Evolutionary conservation across 2,329 filamentous ascomycete species (phyloP), one percentile per base, ranked within the genome.

Genomic region (Pochonia chlamydosporia): DNA sequence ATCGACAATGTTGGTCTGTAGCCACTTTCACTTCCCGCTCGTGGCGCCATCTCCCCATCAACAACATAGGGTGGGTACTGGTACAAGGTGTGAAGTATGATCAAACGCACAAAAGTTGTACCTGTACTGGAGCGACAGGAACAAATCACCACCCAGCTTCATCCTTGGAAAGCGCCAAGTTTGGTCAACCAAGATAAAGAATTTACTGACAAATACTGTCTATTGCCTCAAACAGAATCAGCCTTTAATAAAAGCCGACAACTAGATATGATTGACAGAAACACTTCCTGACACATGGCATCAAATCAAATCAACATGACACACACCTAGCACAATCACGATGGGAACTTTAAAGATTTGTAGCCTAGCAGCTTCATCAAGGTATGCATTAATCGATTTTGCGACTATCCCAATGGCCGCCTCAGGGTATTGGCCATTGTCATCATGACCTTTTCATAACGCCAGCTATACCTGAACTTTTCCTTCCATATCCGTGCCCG

Each of bases 381-480:
- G 20, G 46, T 43, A 39, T 47, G 36, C 33, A 49, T 53, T 36
- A 42, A 44, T 59, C 56, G 53, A 62, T 56, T 57, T 51, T 55
- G 58, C 62, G 59, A 58, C 54, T 59, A 64, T 58, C 56, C 51
- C 56, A 52, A 59, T 53, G 55, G 60, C 58, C 56, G 49, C 44
- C 49, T 52, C 45, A 54, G 61, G 63, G 59, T 61, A 63, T 67
- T 60, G 59, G 58, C 66, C 62, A 66, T 59, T 56, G 58, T 63
- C 61, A 59, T 63, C 56, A 58, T 63, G 46, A 59, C 55, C 58
- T 58, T 35, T 54, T 58, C 55, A 43, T 44, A 67, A 67, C 66
- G 61, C 65, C 65, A 59, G 63, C 62, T 60, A 60, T 66, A 60
- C 61, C 63, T 51, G 54, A 53, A 52, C 54, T 55, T 59, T 65